Conservation (phyloP, 257 asterid species). For the Ehretia macrophylla region DNA sequence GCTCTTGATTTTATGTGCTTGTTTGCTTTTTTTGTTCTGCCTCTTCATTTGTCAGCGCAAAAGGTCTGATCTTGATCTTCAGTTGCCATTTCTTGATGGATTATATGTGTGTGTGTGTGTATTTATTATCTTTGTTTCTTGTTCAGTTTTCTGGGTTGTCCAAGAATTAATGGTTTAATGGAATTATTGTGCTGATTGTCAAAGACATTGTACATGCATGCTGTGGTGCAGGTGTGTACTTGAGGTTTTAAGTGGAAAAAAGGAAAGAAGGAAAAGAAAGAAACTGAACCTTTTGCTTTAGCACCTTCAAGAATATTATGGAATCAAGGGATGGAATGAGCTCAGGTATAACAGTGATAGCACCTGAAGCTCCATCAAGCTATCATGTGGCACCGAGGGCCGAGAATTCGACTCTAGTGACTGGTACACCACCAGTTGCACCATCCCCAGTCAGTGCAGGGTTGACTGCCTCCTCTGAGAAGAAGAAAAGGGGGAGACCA, state of each 20-base stretch:
- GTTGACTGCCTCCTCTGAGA: conserved; percentile 34
- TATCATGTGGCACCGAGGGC: conserved; percentile 54
- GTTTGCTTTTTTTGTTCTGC: not conserved
- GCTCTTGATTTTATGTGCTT: not conserved
- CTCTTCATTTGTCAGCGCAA: not conserved
- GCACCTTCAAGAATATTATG: conserved; percentile 29
- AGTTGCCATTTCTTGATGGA: no score
- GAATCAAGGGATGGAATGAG: conserved; percentile 57
- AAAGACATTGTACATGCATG: not conserved
- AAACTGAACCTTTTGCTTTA: not conserved
- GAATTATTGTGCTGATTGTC: not conserved
- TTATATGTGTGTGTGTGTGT: no score
- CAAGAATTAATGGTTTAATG: not conserved
- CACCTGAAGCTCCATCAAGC: conserved; percentile 56
- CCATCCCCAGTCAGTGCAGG: conserved; percentile 22
- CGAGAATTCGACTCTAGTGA: conserved; percentile 32
- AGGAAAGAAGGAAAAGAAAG: not conserved
- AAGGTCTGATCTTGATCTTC: not conserved
- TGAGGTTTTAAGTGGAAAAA: not conserved
- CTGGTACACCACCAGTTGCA: conserved; percentile 19
- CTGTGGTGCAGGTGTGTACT: conserved; percentile 2
- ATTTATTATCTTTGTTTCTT: not conserved
- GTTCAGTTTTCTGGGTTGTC: not conserved
- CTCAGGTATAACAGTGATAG: conserved; percentile 48
- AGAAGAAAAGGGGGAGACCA: conserved; percentile 94